A percentile compares a stretch with the other conserved stretches of the same genome.
Evolutionary conservation across 2,329 filamentous ascomycete genomes (phyloP).

Genomic region (Blastomyces silverae): DNA sequence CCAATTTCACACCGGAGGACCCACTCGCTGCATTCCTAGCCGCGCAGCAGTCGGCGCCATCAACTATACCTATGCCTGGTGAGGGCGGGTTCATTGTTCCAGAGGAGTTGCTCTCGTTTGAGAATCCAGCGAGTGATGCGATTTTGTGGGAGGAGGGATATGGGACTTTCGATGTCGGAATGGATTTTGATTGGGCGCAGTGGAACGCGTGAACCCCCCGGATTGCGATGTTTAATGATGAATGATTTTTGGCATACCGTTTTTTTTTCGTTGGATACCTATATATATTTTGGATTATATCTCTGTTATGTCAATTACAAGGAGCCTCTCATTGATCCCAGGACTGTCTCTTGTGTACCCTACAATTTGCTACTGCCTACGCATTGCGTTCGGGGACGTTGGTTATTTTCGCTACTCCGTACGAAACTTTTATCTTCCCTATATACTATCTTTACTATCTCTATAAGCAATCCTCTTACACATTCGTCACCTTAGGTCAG

Average conservation of each 20-base stretch:
- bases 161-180: conserved; percentile 37
- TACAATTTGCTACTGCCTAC: no score
- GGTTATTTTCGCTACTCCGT: no score
- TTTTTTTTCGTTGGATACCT: background rate
- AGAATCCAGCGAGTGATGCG: conserved; percentile 36
- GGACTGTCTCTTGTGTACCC: background rate
- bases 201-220: background rate
- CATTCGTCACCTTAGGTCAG: no score
- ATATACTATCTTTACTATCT: no score
- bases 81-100: conserved; percentile 6
- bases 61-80: background rate
- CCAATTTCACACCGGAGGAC: background rate
- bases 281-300: background rate
- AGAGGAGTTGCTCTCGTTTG: conserved; percentile 26
- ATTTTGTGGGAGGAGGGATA: conserved; percentile 40
- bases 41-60: conserved; percentile 12
- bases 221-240: no score
- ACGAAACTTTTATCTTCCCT: no score
- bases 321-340: background rate
- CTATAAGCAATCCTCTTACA: no score
- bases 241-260: no score
- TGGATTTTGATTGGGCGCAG: conserved; percentile 36
- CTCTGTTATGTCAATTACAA: no score
- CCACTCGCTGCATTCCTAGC: conserved; percentile 13
- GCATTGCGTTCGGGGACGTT: no score